Evolutionary conservation across 352 stramenopile genomes (phyloP).

Genomic region (Phytophthora pisi): DNA sequence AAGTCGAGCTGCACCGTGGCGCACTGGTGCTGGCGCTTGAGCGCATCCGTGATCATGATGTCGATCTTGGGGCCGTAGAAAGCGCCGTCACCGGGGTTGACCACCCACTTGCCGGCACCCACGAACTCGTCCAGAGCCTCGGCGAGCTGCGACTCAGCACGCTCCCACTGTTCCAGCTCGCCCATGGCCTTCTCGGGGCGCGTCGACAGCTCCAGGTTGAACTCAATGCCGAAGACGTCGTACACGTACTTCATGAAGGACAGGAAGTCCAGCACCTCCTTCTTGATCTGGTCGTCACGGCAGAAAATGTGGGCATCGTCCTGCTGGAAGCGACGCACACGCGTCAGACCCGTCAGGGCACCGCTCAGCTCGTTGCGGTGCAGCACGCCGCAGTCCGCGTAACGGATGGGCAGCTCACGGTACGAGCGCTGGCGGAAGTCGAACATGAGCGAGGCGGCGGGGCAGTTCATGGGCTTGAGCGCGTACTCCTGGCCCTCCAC

Average conservation of each 20-base stretch:
- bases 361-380: slow-evolving; percentile 97
- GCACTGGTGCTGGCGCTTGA: slow-evolving; percentile 98
- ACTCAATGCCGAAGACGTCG: slow-evolving; percentile 97
- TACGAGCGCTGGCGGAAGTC: slow-evolving; percentile 93
- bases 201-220: slow-evolving; percentile 97
- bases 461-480: slow-evolving; percentile 99
- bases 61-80: slow-evolving; percentile 99
- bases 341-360: slow-evolving; percentile 96
- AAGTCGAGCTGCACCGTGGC: slow-evolving; percentile 99
- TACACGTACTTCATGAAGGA: slow-evolving; percentile 99
- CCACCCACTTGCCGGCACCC: slow-evolving; percentile 94
- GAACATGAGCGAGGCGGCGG: slow-evolving; percentile 99
- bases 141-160: slow-evolving; percentile 71
- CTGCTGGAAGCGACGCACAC: slow-evolving; percentile 97
- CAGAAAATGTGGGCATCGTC: slow-evolving; percentile 99
- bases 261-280: slow-evolving; percentile 90
- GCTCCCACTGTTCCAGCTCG: slow-evolving; percentile 94
- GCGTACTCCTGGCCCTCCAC: slow-evolving; percentile 94
- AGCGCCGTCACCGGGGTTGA: slow-evolving; percentile 97
- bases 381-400: slow-evolving; percentile 98
- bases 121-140: slow-evolving; percentile 95
- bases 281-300: slow-evolving; percentile 93
- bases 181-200: slow-evolving; percentile 97
- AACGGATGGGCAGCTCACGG: slow-evolving; percentile 96
- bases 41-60: slow-evolving; percentile 97